A percentile compares a stretch with the other conserved stretches of the same genome.
Evolutionary conservation across 108 stramenopile species (phyloP).

Genomic region (Phaeodactylum tricornutum): DNA sequence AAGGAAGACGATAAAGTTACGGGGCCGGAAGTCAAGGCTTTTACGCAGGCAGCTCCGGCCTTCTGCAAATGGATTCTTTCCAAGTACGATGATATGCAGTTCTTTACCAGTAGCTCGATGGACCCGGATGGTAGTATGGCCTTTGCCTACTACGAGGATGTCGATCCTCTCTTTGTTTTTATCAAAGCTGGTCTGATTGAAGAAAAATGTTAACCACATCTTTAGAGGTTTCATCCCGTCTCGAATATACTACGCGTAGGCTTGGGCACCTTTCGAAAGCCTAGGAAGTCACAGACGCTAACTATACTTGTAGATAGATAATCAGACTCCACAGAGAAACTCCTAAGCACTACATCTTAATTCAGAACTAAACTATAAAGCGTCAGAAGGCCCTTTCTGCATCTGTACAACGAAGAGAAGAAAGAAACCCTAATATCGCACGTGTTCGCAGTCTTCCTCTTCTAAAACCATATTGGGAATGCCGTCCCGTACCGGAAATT

Average conservation of each 20-base stretch:
- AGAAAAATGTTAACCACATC: slow-evolving; percentile 27
- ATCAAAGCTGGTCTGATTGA: slow-evolving; percentile 30
- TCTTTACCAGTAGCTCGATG: slow-evolving; percentile 28
- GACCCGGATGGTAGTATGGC: slow-evolving; percentile 46
- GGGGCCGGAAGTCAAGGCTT: slow-evolving; percentile 23
- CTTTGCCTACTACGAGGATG: slow-evolving; percentile 48
- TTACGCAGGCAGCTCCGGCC: slow-evolving; percentile 15
- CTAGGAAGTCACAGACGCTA: no score
- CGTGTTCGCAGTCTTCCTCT: slow-evolving; percentile 70
- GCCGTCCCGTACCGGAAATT: slow-evolving; percentile 87
- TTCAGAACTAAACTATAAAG: no score
- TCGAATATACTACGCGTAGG: no score
- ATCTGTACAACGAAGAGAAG: no score
- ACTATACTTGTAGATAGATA: no score
- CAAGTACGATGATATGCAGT: slow-evolving; percentile 43
- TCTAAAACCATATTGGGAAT: slow-evolving; percentile 88
- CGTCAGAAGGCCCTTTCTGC: no score
- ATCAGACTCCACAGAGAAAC: no score
- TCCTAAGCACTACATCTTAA: no score
- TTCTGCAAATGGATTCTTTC: slow-evolving; percentile 30
- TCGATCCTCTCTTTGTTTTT: slow-evolving; percentile 38
- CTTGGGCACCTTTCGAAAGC: no score
- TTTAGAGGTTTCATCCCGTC: no score
- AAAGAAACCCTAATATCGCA: slow-evolving; percentile 23
- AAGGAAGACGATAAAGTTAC: slow-evolving; percentile 19